phyloP scores from a whole-genome alignment of 2,329 filamentous ascomycete genomes.

The Stromatinia cepivora region DNA sequence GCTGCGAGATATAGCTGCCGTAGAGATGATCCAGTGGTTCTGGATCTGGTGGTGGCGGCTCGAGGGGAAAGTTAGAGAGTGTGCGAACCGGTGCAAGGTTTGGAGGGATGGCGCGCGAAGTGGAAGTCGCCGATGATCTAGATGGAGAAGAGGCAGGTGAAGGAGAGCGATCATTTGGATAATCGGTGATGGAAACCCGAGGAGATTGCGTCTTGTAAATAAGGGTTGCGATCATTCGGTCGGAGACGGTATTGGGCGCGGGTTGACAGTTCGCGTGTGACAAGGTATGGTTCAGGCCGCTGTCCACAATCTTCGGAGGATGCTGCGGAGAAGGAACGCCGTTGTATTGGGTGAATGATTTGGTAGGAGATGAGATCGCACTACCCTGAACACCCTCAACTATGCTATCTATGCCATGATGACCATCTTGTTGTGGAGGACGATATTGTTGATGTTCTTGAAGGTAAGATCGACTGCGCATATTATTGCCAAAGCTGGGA shows the following conservation, averaged over 20 bases:
- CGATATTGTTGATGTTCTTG: conserved; percentile 65
- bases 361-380: conserved; percentile 44
- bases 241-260: conserved; percentile 48
- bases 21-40: conserved; percentile 65
- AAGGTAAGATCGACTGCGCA: conserved; percentile 63
- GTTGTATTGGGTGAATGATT: conserved; percentile 53
- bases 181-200: conserved; percentile 41
- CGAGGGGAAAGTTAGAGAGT: conserved; percentile 59
- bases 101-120: conserved; percentile 36
- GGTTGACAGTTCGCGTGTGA: conserved; percentile 65
- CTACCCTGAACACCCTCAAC: conserved; percentile 55
- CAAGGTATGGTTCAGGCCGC: conserved; percentile 60
- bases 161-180: conserved; percentile 43
- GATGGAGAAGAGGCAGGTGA: conserved; percentile 34
- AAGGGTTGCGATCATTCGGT: conserved; percentile 61
- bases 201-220: conserved; percentile 56
- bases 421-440: conserved; percentile 52
- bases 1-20: conserved; percentile 63
- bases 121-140: conserved; percentile 12
- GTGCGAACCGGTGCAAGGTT: conserved; percentile 58
- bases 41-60: conserved; percentile 54
- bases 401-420: conserved; percentile 64
- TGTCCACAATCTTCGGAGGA: conserved; percentile 61
- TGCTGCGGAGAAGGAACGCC: conserved; percentile 60
- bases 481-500: conserved; percentile 40